Evolutionary conservation across 2,329 filamentous ascomycete genomes (phyloP), one percentile per base, ranked within the genome.

Genomic region (Botrytis aclada): DNA sequence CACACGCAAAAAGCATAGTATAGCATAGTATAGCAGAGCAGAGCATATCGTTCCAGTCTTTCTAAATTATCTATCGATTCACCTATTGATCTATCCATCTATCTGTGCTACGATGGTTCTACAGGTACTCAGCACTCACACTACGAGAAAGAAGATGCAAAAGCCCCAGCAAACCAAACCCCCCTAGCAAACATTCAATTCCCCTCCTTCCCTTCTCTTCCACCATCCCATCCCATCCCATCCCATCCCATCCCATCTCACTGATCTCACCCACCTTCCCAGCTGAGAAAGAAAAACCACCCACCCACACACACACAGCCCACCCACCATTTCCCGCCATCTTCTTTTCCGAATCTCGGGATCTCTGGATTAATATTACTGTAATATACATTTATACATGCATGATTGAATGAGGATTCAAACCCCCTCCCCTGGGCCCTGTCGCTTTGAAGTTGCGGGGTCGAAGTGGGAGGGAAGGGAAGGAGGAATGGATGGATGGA

Each of bases 291-390:
- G 9, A n/a, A n/a, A n/a, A n/a, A n/a, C n/a, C n/a, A n/a, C n/a
- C n/a, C n/a, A n/a, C n/a, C n/a, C n/a, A n/a, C n/a, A n/a, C n/a
- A n/a, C n/a, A n/a, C n/a, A n/a, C n/a, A n/a, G 29, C 64, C 9
- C 29, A 51, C 64, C 34, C 64, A 67, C 34, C 47, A 67, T 67
- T 56, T n/a, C 64, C 64, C 54, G 64, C 64, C 64, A 67, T 67
- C 64, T 65, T 65, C 29, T 67, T 67, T 54, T 41, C 37, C 29
- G 3, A 22, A 4, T 29, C 12, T 29, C 22, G 5, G 32, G 64
- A 54, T 29, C 32, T n/a, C 32, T 20, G 32, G 22, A 54, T 12
- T 43, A 47, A n/a, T n/a, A n/a, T n/a, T n/a, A n/a, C n/a, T n/a
- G n/a, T n/a, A n/a, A n/a, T n/a, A n/a, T n/a, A n/a, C n/a, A n/a